Evolutionary conservation across 805 yeast species (phyloP), one percentile per base, ranked within the genome.

Genomic region (Kuraishia molischiana): DNA sequence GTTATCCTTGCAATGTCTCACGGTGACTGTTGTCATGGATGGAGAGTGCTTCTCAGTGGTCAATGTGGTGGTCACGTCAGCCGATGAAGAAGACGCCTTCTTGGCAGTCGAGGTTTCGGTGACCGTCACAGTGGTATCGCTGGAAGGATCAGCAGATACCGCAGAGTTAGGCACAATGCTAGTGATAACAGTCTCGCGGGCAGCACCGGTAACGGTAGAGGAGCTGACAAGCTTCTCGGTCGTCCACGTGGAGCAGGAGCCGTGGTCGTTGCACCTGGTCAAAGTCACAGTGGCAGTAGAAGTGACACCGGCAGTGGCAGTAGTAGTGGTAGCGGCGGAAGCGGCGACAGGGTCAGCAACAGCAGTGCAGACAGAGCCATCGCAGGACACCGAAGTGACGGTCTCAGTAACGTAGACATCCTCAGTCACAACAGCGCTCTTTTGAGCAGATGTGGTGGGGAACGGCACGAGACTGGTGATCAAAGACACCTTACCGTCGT

Each of bases 1-100:
- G 18, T 45, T 35, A 13, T 41, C 44, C n/a, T 49, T 45, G 37
- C 56, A 52, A n/a, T 41, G 37, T 19, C 46, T 49, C 24, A 41
- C 32, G 15, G 37, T 44, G 15, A 34, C 42, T 13, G 49, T 29
- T 19, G 46, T 22, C 33, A 32, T 10, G 26, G 37, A 15, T 24
- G 39, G 39, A 10, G 32, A 15, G 19, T 22, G 19, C 35, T 10
- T 13, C 32, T 17, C 35, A 24, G 32, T n/a, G n/a, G 9, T 19
- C 6, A 19, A 10, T 17, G 33, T 29, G 11, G 33, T 20, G 24
- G 35, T 33, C 18, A 15, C 14, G 19, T 19, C 14, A 9, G 35
- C 19, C 10, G 24, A 6, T 19, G 24, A 20, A 9, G 37, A 17
- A 4, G 26, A 14, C 35, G 21, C 29, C 4, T 26, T 22, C 17